phyloP scores from a whole-genome alignment of 768 basidiomycete genomes.

The Naganishia kalamii region DNA sequence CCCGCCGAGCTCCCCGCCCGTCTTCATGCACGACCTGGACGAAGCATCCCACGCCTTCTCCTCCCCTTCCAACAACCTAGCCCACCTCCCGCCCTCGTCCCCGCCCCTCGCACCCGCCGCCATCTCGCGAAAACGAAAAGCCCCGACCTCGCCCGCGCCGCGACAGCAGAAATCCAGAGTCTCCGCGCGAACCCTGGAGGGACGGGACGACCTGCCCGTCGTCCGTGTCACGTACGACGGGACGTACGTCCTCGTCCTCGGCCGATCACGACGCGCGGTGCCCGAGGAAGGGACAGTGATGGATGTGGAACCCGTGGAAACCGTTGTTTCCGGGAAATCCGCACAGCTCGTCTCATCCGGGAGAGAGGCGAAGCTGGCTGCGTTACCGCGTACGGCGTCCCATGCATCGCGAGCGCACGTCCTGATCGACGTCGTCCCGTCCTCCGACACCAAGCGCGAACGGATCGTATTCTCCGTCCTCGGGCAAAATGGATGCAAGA shows the following conservation, averaged over 20 bases:
- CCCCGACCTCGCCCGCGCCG: not conserved
- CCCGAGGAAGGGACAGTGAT: not conserved
- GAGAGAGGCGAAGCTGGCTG: not conserved
- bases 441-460: not conserved
- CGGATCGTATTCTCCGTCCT: slow-evolving; percentile 8
- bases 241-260: slow-evolving; percentile 19
- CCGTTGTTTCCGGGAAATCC: too few relatives aligned
- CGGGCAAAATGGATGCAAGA: slow-evolving; percentile 24
- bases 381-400: slow-evolving; percentile 18
- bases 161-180: not conserved
- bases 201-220: not conserved
- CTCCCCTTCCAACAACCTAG: not conserved
- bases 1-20: slow-evolving; percentile 1
- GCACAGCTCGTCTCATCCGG: not conserved
- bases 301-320: not conserved
- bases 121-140: not conserved
- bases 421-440: not conserved
- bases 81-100: too few relatives aligned
- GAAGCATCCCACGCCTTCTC: not conserved
- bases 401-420: slow-evolving; percentile 22
- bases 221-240: slow-evolving; percentile 15
- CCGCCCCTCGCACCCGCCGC: not conserved
- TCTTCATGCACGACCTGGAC: not conserved
- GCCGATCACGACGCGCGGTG: slow-evolving; percentile 4
- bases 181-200: not conserved